Conservation (phyloP, 1,284 basidiomycete genomes). For the Irpex rosettiformis region DNA sequence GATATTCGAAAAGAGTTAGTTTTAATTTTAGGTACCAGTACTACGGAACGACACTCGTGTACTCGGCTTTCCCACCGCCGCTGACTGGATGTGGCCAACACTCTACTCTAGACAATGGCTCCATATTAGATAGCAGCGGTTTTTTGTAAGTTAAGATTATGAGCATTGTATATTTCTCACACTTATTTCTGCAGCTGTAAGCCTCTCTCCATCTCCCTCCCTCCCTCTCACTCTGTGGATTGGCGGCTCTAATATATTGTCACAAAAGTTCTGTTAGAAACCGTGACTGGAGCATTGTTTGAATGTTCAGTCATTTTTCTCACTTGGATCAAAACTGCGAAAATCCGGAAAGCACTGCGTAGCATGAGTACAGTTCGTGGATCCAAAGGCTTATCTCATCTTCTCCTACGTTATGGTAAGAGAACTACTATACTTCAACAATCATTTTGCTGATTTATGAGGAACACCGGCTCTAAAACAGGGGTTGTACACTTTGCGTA, state of each 20-base stretch:
- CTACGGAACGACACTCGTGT: constrained; percentile 1
- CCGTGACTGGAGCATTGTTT: not conserved
- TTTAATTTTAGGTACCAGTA: not conserved
- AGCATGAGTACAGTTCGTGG: not conserved
- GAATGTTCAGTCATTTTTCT: not conserved
- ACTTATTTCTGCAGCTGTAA: not conserved
- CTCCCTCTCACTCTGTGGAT: no score
- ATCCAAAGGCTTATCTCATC: not conserved
- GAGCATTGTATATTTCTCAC: not conserved
- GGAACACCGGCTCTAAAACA: not conserved
- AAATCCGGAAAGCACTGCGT: not conserved
- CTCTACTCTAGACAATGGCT: not conserved
- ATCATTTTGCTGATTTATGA: not conserved
- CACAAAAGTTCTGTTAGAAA: not conserved
- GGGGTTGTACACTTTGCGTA: not conserved
- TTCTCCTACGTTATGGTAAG: not conserved
- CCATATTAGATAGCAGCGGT: not conserved
- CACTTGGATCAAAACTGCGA: not conserved
- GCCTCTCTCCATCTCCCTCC: no score
- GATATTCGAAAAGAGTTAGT: not conserved
- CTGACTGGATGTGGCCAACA: constrained; percentile 11
- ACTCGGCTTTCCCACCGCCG: constrained; percentile 6
- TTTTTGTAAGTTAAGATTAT: not conserved
- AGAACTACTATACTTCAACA: not conserved
- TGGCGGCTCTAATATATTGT: not conserved